These are phyloP conservation scores for Raffaelea deltoideospora DNA, from an alignment of 2,329 filamentous ascomycete species.

Conservation along the genomic window DNA sequence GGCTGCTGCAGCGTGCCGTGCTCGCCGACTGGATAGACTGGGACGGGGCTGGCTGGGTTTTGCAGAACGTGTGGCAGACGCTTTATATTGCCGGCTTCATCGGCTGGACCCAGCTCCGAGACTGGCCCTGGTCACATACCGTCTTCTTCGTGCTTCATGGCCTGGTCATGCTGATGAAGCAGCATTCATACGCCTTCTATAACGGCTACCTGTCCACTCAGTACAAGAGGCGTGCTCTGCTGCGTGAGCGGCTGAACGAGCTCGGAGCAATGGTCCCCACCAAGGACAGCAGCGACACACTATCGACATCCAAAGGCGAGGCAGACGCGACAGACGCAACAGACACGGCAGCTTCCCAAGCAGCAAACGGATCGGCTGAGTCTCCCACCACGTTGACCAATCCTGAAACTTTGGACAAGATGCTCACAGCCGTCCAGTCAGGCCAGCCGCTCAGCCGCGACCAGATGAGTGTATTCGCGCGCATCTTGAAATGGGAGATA, in stretches of 20 bases:
- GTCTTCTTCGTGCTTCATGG: slow-evolving; percentile 64
- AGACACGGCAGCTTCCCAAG: neutral
- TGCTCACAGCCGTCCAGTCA: slow-evolving; percentile 47
- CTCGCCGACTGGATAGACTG: slow-evolving; percentile 46
- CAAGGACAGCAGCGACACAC: neutral
- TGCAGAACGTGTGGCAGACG: slow-evolving; percentile 61
- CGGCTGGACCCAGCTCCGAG: slow-evolving; percentile 50
- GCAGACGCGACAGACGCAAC: neutral
- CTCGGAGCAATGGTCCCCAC: slow-evolving; percentile 34
- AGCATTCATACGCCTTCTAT: slow-evolving; percentile 66
- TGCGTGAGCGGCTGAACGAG: slow-evolving; percentile 36
- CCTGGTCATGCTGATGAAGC: slow-evolving; percentile 69
- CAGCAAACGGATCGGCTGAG: neutral
- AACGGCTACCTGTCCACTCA: slow-evolving; percentile 56
- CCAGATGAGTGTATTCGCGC: slow-evolving; percentile 48
- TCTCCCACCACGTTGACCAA: neutral
- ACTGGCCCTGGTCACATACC: slow-evolving; percentile 75
- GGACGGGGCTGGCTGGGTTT: slow-evolving; percentile 54
- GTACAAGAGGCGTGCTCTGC: slow-evolving; percentile 31
- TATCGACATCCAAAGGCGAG: neutral
- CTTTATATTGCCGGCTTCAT: slow-evolving; percentile 47
- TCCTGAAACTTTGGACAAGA: slow-evolving; percentile 30
- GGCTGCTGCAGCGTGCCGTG: slow-evolving; percentile 48
- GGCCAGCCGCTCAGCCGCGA: slow-evolving; percentile 42
- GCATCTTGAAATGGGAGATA: slow-evolving; percentile 54